Percentiles rank a stretch among this genome's conserved stretches.
Conservation (phyloP, 2,329 filamentous ascomycete species). For the Curvularia sp. region DNA sequence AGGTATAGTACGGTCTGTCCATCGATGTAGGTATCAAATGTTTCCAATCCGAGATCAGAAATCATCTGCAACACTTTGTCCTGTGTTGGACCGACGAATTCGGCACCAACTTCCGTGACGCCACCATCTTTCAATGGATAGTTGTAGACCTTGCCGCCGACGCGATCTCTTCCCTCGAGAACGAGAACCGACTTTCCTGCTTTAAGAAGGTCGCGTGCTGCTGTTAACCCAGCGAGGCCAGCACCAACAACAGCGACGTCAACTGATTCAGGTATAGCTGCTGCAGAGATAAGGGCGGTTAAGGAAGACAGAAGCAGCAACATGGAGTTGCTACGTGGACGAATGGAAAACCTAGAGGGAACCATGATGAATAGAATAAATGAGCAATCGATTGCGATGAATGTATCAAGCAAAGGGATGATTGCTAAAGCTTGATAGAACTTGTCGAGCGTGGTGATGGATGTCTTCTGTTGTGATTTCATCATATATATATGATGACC, state of each 20-base stretch:
- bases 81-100: constrained; percentile 35
- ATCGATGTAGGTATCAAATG: constrained; percentile 25
- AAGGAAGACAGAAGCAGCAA: constrained; percentile 1
- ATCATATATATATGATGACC: neutral
- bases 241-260: constrained; percentile 55
- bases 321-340: neutral
- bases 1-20: constrained; percentile 27
- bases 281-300: neutral
- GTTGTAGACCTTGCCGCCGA: constrained; percentile 60
- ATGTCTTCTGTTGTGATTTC: neutral
- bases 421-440: neutral
- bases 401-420: neutral
- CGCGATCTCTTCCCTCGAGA: constrained; percentile 59
- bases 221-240: constrained; percentile 45
- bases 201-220: constrained; percentile 45
- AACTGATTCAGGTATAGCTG: constrained; percentile 17
- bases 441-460: neutral
- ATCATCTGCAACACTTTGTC: constrained; percentile 28
- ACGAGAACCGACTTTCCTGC: constrained; percentile 54
- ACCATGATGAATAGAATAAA: neutral
- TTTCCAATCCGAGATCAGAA: constrained; percentile 26
- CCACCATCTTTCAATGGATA: constrained; percentile 26
- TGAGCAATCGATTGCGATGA: neutral
- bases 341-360: neutral
- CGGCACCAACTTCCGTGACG: constrained; percentile 32